Evolutionary conservation across 306 rosid genomes (phyloP).

Genomic region (Cyclanthera cordifolia): DNA sequence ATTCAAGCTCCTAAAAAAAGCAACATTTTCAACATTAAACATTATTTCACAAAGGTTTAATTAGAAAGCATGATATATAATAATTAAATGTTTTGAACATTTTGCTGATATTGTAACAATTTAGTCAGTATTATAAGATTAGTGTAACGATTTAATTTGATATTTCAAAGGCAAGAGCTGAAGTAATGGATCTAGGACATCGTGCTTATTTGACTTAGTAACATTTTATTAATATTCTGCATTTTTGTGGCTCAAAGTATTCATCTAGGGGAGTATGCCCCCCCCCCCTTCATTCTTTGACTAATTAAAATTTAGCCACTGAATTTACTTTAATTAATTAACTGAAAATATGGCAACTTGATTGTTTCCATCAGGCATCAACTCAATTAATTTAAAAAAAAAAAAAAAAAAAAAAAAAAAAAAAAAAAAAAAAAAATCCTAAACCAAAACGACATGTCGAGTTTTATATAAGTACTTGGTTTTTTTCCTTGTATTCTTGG

Average conservation of each 20-base stretch:
- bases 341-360: not conserved
- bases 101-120: too few relatives aligned
- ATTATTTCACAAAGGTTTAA: too few relatives aligned
- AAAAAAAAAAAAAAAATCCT: too few relatives aligned
- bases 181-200: not conserved
- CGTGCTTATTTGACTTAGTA: constrained; percentile 6
- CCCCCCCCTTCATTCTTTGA: not conserved
- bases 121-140: too few relatives aligned
- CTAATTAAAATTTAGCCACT: too few relatives aligned
- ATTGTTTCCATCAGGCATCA: not conserved
- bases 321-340: not conserved
- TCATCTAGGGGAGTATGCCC: not conserved
- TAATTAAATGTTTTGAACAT: too few relatives aligned
- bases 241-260: constrained; percentile 13
- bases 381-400: not conserved
- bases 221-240: not conserved
- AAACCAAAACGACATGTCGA: not conserved
- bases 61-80: too few relatives aligned
- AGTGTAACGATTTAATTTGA: not conserved
- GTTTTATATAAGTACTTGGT: not conserved
- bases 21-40: too few relatives aligned
- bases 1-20: too few relatives aligned
- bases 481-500: not conserved
- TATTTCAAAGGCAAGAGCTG: not conserved
- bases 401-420: too few relatives aligned